Evolutionary conservation across 116 monocot genomes (phyloP), one percentile per base, ranked within the genome.

Genomic region (Iris pallida): DNA sequence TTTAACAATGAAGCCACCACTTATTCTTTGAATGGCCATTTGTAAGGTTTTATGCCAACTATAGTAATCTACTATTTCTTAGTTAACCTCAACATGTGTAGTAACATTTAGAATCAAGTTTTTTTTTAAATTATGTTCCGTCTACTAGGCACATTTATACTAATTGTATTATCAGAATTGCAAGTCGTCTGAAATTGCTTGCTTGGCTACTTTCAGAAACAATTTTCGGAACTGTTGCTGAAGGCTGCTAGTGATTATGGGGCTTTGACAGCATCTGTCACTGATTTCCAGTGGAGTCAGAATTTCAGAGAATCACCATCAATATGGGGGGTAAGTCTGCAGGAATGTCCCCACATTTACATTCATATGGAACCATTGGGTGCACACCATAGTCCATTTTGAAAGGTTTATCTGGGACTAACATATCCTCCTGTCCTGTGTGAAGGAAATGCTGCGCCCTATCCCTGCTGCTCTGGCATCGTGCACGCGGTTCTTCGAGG

Each of bases 241-340:
- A 92, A 88, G 77, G 97, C 97, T 51, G 97, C 92, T 45, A 88
- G 92, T 78, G 97, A 97, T 57, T 97, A 97, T 78, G 92, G 85
- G 53, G 87, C 92, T 30, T 76, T 97, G 79, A 97, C 97, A 57
- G 76, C 92, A 61, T 90, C 97, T 40, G 88, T 97, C 57, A 57
- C 81, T 76, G 97, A 97, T 88, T 92, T 97, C 63, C 92, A 88
- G 48, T 97, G 97, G 97, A 92, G 90, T 70, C 97, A 92, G 63
- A 97, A 92, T 78, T 97, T 97, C 68, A 92, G 85, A 63, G 97
- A 97, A 65, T 73, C 97, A 47, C 97, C 97, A 49, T 81, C 97
- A 60, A 66, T 97, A 19, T 97, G 97, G 97, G 92, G 85, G 78
- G 97, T 97, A 73, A 79, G 97, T 78, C 65, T 13, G 53, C 48